Evolutionary conservation across 441 rosid species (phyloP).

Genomic region (Hypseocharis bilobata): DNA sequence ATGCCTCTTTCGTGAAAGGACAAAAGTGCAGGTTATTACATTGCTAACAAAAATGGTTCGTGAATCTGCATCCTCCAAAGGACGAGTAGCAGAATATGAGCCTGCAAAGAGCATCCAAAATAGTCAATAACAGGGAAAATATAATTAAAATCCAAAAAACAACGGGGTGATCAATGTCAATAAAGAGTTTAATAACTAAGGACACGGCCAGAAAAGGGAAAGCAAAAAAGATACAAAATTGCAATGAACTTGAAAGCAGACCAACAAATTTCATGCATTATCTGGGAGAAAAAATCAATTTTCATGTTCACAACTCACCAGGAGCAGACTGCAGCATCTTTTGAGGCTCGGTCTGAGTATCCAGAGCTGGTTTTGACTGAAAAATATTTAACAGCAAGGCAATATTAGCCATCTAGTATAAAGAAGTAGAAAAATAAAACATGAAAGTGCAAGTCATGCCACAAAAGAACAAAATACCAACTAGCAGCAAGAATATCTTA

Average conservation of each 20-base stretch:
- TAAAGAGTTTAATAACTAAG: neutral
- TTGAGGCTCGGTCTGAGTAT: constrained; percentile 31
- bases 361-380: constrained; percentile 39
- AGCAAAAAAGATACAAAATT: neutral
- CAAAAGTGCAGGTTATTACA: constrained; percentile 35
- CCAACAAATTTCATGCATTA: neutral
- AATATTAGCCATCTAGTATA: constrained; percentile 16
- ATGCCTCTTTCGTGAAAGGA: neutral
- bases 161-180: neutral
- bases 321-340: constrained; percentile 34
- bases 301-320: constrained; percentile 40
- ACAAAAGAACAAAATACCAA: constrained; percentile 10
- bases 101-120: constrained; percentile 37
- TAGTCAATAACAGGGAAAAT: neutral
- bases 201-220: neutral
- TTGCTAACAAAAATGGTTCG: constrained; percentile 84
- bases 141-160: neutral
- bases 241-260: neutral
- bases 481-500: constrained; percentile 31
- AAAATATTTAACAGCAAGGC: constrained; percentile 20
- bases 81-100: constrained; percentile 43
- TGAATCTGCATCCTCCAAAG: constrained; percentile 68
- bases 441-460: constrained; percentile 8
- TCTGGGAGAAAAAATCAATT: neutral
- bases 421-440: constrained; percentile 6